A percentile compares a stretch with the other conserved stretches of the same genome.
Conservation (phyloP, 805 yeast genomes). For the Lipomyces orientalis region DNA sequence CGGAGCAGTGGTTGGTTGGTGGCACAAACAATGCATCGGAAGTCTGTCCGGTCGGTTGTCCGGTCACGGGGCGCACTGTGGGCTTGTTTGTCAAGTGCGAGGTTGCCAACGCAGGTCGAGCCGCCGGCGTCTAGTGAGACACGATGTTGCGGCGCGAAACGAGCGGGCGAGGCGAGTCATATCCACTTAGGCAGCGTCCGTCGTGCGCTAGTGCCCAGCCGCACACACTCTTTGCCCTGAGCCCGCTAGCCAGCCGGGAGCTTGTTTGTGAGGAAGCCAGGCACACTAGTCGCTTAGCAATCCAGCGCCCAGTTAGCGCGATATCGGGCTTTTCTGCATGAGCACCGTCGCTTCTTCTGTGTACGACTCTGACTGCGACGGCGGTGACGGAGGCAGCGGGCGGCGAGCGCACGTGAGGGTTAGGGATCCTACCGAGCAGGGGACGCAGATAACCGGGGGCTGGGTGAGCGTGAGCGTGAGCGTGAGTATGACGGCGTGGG, state of each 20-base stretch:
- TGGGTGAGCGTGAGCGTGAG: neutral
- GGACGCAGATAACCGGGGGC: neutral
- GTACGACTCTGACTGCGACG: no score
- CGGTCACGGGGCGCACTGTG: no score
- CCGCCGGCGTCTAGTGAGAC: neutral
- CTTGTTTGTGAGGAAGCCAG: neutral
- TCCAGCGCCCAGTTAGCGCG: no score
- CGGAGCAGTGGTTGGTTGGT: no score
- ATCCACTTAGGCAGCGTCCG: neutral
- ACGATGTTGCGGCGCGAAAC: slow-evolving; percentile 3
- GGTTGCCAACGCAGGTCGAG: neutral
- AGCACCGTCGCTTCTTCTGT: no score
- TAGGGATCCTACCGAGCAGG: no score
- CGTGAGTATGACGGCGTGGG: neutral
- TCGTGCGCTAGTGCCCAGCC: neutral
- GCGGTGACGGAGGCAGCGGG: neutral
- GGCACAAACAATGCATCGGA: no score
- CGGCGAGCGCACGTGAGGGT: neutral
- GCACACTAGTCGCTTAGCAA: neutral
- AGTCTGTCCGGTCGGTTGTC: no score
- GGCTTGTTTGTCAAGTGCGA: no score
- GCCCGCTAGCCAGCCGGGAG: neutral
- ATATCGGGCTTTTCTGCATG: no score
- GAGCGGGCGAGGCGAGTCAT: neutral
- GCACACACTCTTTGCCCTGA: neutral